Percentiles rank a stretch among this genome's conserved stretches.
phyloP scores from a whole-genome alignment of 768 basidiomycete genomes.

The Exsudoporus frostii region DNA sequence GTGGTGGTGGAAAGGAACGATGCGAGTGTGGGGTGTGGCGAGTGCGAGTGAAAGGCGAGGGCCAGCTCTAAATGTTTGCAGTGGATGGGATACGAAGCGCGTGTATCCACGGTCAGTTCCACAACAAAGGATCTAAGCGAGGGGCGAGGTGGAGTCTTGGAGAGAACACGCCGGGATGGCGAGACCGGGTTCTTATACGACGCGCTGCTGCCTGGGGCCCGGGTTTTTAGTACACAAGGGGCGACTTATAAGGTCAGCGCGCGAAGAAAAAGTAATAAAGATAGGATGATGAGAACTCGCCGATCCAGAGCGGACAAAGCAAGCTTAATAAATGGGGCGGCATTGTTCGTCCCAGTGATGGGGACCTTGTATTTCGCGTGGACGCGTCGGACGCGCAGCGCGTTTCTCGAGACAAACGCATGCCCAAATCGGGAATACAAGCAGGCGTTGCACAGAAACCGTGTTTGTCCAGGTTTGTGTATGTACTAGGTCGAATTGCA shows the following conservation, averaged over 20 bases:
- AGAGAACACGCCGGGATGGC: too few relatives aligned
- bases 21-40: not conserved
- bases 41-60: slow-evolving; percentile 2
- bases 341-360: too few relatives aligned
- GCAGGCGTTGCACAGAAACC: slow-evolving; percentile 6
- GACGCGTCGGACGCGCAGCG: not conserved
- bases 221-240: slow-evolving; percentile 7
- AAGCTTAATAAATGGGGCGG: too few relatives aligned
- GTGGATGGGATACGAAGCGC: too few relatives aligned
- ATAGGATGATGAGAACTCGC: not conserved
- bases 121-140: too few relatives aligned
- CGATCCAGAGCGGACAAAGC: not conserved
- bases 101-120: too few relatives aligned
- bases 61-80: too few relatives aligned
- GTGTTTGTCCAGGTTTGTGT: slow-evolving; percentile 8
- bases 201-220: not conserved
- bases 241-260: slow-evolving; percentile 11
- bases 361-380: slow-evolving; percentile 12
- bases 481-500: not conserved
- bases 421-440: slow-evolving; percentile 33
- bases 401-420: slow-evolving; percentile 28
- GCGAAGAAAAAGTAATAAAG: not conserved
- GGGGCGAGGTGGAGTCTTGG: too few relatives aligned
- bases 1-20: not conserved
- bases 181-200: too few relatives aligned